Evolutionary conservation across 2,329 filamentous ascomycete species (phyloP).

Genomic region (Boeremia exigua): DNA sequence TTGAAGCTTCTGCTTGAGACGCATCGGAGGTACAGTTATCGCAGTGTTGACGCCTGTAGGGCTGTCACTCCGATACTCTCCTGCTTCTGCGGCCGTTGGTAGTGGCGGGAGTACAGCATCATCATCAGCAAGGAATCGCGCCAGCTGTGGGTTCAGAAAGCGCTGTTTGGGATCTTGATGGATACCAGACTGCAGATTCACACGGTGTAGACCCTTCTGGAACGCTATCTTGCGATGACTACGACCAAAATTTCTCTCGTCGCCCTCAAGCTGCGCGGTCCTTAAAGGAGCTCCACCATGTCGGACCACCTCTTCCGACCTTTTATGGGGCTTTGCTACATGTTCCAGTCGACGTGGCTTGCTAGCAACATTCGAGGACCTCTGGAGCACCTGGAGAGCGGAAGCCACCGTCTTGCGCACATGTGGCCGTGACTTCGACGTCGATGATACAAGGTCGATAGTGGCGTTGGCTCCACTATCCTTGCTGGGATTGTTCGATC

Average conservation of each 20-base stretch:
- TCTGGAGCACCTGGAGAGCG: slow-evolving; percentile 22
- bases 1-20: slow-evolving; percentile 45
- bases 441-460: not conserved
- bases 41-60: not conserved
- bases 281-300: slow-evolving; percentile 29
- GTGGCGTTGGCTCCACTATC: not conserved
- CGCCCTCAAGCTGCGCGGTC: slow-evolving; percentile 52
- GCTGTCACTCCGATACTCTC: slow-evolving; percentile 9
- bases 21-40: slow-evolving; percentile 20
- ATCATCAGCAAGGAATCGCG: slow-evolving; percentile 43
- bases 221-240: slow-evolving; percentile 49
- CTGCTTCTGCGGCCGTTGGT: slow-evolving; percentile 25
- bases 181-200: slow-evolving; percentile 35
- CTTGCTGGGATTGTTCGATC: not conserved
- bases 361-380: slow-evolving; percentile 1
- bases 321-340: not conserved
- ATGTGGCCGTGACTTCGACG: not conserved
- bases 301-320: not conserved
- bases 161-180: slow-evolving; percentile 16
- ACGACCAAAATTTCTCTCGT: slow-evolving; percentile 47
- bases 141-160: slow-evolving; percentile 37
- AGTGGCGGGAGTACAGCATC: slow-evolving; percentile 29
- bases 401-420: slow-evolving; percentile 3
- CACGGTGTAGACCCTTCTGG: slow-evolving; percentile 36
- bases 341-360: slow-evolving; percentile 5